Evolutionary conservation across 169 alveolate genomes (phyloP).

Genomic region (Eimeria zaria): DNA sequence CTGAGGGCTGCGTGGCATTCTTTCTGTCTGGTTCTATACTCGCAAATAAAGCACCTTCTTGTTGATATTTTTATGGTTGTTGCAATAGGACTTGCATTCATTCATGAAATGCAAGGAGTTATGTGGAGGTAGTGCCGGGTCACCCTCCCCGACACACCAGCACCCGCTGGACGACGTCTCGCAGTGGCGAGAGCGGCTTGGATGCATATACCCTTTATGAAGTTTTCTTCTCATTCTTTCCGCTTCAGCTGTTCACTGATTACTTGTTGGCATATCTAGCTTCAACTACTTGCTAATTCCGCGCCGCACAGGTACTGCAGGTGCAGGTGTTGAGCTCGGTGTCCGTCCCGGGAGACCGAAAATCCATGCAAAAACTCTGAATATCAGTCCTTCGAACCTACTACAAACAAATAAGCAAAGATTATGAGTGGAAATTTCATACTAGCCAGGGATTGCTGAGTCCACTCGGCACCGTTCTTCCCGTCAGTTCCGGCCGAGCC

Average conservation of each 20-base stretch:
- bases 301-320: background rate
- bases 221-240: background rate
- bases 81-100: background rate
- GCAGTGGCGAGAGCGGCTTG: conserved; percentile 24
- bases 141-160: conserved; percentile 16
- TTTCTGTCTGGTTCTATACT: background rate
- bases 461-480: background rate
- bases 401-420: background rate
- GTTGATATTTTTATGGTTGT: too few species aligned
- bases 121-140: background rate
- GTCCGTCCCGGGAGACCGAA: background rate
- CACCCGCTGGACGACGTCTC: background rate
- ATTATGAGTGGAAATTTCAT: background rate
- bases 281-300: background rate
- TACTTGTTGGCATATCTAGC: background rate
- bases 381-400: background rate
- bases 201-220: background rate
- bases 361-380: background rate
- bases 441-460: background rate
- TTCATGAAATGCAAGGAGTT: background rate
- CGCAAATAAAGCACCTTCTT: background rate
- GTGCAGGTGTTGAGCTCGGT: background rate
- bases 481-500: background rate
- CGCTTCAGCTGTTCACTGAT: background rate
- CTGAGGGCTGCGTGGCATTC: conserved; percentile 1